These are phyloP conservation scores for Boletus subcaerulescens DNA, from an alignment of 768 basidiomycete species.

Conservation along the genomic window DNA sequence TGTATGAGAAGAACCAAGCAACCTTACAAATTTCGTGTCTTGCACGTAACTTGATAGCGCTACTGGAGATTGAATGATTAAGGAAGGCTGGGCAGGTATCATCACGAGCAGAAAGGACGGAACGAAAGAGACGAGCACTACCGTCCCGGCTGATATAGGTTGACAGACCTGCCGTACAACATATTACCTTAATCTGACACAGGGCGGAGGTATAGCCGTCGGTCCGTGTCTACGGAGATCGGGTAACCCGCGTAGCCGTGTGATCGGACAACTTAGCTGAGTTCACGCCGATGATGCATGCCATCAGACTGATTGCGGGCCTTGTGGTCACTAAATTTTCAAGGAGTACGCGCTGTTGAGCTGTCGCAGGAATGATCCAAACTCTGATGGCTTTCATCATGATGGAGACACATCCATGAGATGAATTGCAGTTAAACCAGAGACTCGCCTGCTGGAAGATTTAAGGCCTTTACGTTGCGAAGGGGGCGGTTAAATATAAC, in stretches of 20 bases:
- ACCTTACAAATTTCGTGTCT: conserved; percentile 19
- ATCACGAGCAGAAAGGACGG: conserved; percentile 10
- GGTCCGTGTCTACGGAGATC: background rate
- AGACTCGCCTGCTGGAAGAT: background rate
- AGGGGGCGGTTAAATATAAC: background rate
- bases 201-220: conserved; percentile 7
- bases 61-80: conserved; percentile 9
- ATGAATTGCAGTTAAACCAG: background rate
- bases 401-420: background rate
- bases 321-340: background rate
- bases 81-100: conserved; percentile 18
- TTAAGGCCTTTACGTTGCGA: background rate
- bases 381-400: background rate
- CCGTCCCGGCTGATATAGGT: conserved; percentile 18
- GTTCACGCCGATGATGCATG: background rate
- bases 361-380: background rate
- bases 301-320: background rate
- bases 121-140: background rate
- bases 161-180: conserved; percentile 23
- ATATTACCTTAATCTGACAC: conserved; percentile 18
- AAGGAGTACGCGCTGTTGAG: background rate
- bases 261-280: conserved; percentile 4
- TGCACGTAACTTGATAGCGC: conserved; percentile 36
- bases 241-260: conserved; percentile 11
- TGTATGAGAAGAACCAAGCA: conserved; percentile 30